phyloP scores from a whole-genome alignment of 495 filamentous ascomycete species.

The Penicillium cosmopolitanum region DNA sequence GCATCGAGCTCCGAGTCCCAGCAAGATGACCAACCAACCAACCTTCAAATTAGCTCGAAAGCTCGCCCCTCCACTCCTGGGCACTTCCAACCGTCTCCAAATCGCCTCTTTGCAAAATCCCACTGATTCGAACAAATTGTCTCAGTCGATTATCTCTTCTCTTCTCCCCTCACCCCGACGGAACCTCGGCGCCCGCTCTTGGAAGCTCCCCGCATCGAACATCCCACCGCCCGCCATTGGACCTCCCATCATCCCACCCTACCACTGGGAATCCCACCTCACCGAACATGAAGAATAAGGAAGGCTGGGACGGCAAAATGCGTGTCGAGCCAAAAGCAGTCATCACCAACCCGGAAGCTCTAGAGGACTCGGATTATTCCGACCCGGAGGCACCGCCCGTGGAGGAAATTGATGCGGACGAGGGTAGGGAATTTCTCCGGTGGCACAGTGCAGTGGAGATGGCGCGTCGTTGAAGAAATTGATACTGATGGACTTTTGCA shows the following conservation, averaged over 20 bases:
- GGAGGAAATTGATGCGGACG: slow-evolving; percentile 79
- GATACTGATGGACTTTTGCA: slow-evolving; percentile 28
- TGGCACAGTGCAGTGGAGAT: background rate
- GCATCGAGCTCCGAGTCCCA: too few relatives aligned
- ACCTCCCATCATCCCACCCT: slow-evolving; percentile 21
- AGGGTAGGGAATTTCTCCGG: slow-evolving; percentile 57
- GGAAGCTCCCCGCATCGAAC: slow-evolving; percentile 27
- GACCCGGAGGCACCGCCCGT: slow-evolving; percentile 78
- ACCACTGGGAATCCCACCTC: slow-evolving; percentile 19
- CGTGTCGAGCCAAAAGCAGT: slow-evolving; percentile 67
- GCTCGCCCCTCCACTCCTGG: too few relatives aligned
- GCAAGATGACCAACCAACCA: too few relatives aligned
- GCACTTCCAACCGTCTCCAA: too few relatives aligned
- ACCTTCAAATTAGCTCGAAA: too few relatives aligned
- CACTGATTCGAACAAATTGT: background rate
- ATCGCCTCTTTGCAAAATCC: too few relatives aligned
- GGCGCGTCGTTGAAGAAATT: background rate
- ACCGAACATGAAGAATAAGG: slow-evolving; percentile 60
- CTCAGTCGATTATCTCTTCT: background rate
- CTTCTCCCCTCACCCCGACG: background rate
- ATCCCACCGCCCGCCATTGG: slow-evolving; percentile 25
- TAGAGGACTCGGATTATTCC: slow-evolving; percentile 83
- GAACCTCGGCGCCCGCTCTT: slow-evolving; percentile 10
- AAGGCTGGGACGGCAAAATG: slow-evolving; percentile 94
- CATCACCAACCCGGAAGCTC: slow-evolving; percentile 72